Evolutionary conservation across 805 yeast genomes (phyloP), one percentile per base, ranked within the genome.

Genomic region (Starmerella sirachaensis): DNA sequence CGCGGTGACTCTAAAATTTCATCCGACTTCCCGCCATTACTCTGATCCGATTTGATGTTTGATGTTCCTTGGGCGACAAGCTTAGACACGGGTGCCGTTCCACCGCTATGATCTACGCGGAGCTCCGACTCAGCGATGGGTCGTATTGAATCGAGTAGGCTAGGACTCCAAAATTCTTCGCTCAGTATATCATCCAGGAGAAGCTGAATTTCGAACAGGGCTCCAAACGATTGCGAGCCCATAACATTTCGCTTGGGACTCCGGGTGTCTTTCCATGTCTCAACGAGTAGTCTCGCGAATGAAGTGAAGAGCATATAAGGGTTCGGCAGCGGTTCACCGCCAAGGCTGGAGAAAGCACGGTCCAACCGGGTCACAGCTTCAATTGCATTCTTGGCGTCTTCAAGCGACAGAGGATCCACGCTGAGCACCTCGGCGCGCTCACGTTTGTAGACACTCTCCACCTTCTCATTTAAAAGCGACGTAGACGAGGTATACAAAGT

Each of bases 81-180:
- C n/a, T n/a, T n/a, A n/a, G n/a, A n/a, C n/a, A n/a, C n/a, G n/a
- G n/a, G n/a, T n/a, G n/a, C n/a, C n/a, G n/a, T n/a, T n/a, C n/a
- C n/a, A n/a, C n/a, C n/a, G n/a, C n/a, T n/a, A n/a, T n/a, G n/a
- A n/a, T n/a, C n/a, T n/a, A n/a, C n/a, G n/a, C n/a, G n/a, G n/a
- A n/a, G n/a, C n/a, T n/a, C n/a, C n/a, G n/a, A n/a, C n/a, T n/a
- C n/a, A n/a, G n/a, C n/a, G n/a, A n/a, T n/a, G n/a, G 35, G 33
- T 6, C 48, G 42, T 20, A 45, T 21, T 4, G 12, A n/a, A 5
- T n/a, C 29, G 8, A 45, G 23, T 2, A 41, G 32, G 3, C 19
- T 17, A 12, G 33, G 35, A 8, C 19, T 28, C 49, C 47, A 45
- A 3, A 20, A 14, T 5, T 31, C 27, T 9, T 35, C 38, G 12